These are phyloP conservation scores for Globisporangium cystogenes DNA, from an alignment of 352 stramenopile genomes.

Conservation along the genomic window DNA sequence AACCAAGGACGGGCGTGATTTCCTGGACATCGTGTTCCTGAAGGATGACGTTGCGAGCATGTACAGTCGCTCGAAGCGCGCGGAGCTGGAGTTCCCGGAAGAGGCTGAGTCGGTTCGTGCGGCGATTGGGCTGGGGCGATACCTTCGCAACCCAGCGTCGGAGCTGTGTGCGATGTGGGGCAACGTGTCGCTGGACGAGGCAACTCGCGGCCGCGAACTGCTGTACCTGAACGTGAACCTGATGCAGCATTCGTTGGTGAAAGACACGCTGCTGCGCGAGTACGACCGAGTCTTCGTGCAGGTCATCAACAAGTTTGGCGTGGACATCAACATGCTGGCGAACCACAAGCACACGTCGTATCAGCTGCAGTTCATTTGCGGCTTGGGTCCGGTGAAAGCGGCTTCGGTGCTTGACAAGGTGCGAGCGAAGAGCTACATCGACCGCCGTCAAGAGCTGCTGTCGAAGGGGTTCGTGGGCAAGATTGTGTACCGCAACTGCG, in stretches of 20 bases:
- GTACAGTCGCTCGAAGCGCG: constrained; percentile 83
- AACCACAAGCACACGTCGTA: constrained; percentile 88
- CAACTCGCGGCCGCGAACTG: constrained; percentile 71
- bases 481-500: constrained; percentile 86
- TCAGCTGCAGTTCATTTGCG: constrained; percentile 85
- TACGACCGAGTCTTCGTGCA: constrained; percentile 86
- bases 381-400: constrained; percentile 79
- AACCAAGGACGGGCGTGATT: constrained; percentile 75
- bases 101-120: constrained; percentile 77
- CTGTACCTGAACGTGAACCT: constrained; percentile 83
- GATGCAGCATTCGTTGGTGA: constrained; percentile 84
- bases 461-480: constrained; percentile 81
- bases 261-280: constrained; percentile 78
- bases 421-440: constrained; percentile 79
- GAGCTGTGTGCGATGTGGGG: constrained; percentile 86
- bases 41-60: constrained; percentile 88
- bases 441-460: constrained; percentile 82
- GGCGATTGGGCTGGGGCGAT: constrained; percentile 70
- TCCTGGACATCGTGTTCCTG: constrained; percentile 83
- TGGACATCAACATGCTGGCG: constrained; percentile 87
- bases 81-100: constrained; percentile 80
- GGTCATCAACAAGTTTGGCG: constrained; percentile 82
- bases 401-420: constrained; percentile 77
- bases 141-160: constrained; percentile 80
- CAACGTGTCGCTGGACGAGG: constrained; percentile 72